These are phyloP conservation scores for Willaertia magna DNA, from an alignment of 208 protist genomes.

Conservation along the genomic window DNA sequence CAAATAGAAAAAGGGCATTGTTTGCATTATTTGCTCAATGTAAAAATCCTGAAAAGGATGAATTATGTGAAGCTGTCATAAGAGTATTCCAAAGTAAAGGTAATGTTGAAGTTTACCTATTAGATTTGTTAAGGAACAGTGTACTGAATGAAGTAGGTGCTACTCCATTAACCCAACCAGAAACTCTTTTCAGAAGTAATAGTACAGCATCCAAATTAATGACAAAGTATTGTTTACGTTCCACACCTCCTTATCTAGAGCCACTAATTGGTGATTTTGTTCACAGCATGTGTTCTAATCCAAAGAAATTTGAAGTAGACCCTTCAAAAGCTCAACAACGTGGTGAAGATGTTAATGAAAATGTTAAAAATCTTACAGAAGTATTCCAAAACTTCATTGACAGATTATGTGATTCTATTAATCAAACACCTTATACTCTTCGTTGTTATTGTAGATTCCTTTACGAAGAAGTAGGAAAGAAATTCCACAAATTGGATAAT, in stretches of 20 bases:
- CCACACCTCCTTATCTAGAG: slow-evolving; percentile 22
- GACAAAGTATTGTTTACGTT: slow-evolving; percentile 29
- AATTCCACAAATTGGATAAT: slow-evolving; percentile 14
- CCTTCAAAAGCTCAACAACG: slow-evolving; percentile 9
- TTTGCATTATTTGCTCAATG: neutral
- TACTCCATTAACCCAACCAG: neutral
- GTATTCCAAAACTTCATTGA: slow-evolving; percentile 23
- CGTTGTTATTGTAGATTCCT: neutral
- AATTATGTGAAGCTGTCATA: neutral
- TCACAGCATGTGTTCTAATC: slow-evolving; percentile 17
- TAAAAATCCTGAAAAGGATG: slow-evolving; percentile 3
- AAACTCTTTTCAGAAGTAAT: slow-evolving; percentile 35
- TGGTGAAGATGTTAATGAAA: slow-evolving; percentile 4
- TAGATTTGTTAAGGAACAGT: neutral
- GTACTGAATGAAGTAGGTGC: neutral
- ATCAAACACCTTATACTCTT: neutral
- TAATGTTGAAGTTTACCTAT: neutral
- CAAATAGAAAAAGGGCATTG: neutral
- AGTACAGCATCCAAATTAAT: slow-evolving; percentile 34
- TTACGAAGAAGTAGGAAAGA: neutral
- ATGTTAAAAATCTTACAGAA: slow-evolving; percentile 1
- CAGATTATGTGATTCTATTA: neutral
- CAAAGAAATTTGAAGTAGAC: slow-evolving; percentile 18
- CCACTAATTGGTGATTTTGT: slow-evolving; percentile 21
- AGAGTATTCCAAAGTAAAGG: neutral